Conservation (phyloP, 2,329 filamentous ascomycete species). For the Cadophora sp. region DNA sequence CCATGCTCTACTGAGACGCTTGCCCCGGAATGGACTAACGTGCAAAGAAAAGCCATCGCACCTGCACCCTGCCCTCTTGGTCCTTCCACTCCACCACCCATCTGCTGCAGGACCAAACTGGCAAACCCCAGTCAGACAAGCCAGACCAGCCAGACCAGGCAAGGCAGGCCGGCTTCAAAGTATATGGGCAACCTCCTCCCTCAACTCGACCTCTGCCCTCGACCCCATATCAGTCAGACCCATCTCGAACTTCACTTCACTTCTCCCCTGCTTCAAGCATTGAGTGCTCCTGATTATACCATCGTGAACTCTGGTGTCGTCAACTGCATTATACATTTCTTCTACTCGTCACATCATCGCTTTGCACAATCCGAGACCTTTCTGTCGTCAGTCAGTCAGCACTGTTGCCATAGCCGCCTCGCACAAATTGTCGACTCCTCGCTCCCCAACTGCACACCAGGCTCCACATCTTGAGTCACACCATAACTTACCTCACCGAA, state of each 20-base stretch:
- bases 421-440: conserved; percentile 27
- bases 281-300: conserved; percentile 26
- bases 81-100: not conserved
- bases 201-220: conserved; percentile 11
- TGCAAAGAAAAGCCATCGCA: conserved; percentile 27
- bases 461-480: conserved; percentile 44
- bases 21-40: conserved; percentile 17
- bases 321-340: conserved; percentile 17
- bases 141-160: not conserved
- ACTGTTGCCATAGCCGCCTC: conserved; percentile 30
- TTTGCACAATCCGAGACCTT: conserved; percentile 25
- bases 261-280: conserved; percentile 4
- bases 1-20: not conserved
- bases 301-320: conserved; percentile 23
- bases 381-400: conserved; percentile 18
- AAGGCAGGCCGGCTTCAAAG: too few relatives aligned
- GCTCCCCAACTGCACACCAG: conserved; percentile 31
- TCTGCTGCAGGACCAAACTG: conserved; percentile 32
- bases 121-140: conserved; percentile 28
- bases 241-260: conserved; percentile 14
- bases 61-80: conserved; percentile 19
- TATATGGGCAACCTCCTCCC: conserved; percentile 37
- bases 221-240: conserved; percentile 13
- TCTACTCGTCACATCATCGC: conserved; percentile 32
- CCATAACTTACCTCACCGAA: conserved; percentile 38